Conservation (phyloP, 2,329 filamentous ascomycete species). For the Venturia aucupariae region DNA sequence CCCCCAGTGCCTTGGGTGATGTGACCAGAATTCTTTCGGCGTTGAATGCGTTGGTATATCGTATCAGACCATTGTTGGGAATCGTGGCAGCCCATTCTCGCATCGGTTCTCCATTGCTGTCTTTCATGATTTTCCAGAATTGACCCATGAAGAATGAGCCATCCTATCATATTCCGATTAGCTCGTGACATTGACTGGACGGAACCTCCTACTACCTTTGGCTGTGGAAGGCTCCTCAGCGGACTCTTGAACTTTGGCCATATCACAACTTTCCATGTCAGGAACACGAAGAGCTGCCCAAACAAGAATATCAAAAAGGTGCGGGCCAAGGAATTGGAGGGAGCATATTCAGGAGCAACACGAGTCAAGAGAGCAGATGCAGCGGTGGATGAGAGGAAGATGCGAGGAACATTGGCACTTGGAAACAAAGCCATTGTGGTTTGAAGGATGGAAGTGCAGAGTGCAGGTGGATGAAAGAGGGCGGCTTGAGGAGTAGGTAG, state of each 20-base stretch:
- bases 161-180: constrained; percentile 18
- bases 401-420: neutral
- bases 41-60: constrained; percentile 42
- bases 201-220: constrained; percentile 29
- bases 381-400: neutral
- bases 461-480: neutral
- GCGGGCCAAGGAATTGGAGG: neutral
- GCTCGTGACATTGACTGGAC: neutral
- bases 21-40: constrained; percentile 36
- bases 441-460: too few relatives aligned
- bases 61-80: constrained; percentile 47
- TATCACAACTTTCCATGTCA: constrained; percentile 31
- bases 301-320: neutral
- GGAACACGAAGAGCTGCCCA: neutral
- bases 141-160: constrained; percentile 33
- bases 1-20: constrained; percentile 37
- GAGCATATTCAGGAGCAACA: neutral
- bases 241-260: constrained; percentile 52
- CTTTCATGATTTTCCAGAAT: constrained; percentile 32
- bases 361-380: neutral
- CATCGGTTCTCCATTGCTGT: constrained; percentile 36
- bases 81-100: constrained; percentile 43
- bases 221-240: constrained; percentile 47
- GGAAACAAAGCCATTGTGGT: neutral
- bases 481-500: too few relatives aligned